phyloP scores from a whole-genome alignment of 345 rosid species.

The Syzygium grande region DNA sequence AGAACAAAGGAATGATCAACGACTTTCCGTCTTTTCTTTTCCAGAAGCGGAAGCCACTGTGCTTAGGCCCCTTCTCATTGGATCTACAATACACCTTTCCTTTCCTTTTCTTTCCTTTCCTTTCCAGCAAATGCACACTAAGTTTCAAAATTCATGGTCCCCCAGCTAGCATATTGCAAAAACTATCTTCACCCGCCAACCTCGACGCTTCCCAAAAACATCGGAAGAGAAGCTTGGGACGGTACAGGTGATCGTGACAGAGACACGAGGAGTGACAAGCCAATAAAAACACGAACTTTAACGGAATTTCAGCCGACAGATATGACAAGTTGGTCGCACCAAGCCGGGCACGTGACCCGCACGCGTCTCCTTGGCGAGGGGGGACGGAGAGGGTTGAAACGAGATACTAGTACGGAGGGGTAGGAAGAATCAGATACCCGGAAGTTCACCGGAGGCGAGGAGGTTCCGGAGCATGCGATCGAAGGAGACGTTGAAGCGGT shows the following conservation, averaged over 20 bases:
- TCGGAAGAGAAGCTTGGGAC: background rate
- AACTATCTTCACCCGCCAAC: background rate
- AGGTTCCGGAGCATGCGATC: background rate
- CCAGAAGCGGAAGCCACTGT: background rate
- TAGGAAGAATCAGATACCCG: background rate
- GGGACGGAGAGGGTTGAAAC: background rate
- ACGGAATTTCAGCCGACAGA: background rate
- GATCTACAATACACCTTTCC: background rate
- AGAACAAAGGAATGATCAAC: background rate
- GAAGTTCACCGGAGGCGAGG: background rate
- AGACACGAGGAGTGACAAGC: background rate
- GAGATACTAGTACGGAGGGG: background rate
- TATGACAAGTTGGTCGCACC: background rate
- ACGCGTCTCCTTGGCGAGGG: background rate
- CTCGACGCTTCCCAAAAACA: background rate
- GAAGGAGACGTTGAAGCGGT: background rate
- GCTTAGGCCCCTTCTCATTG: background rate
- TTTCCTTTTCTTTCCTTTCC: background rate
- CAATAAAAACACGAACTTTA: background rate
- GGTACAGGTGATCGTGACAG: background rate
- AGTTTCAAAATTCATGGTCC: background rate
- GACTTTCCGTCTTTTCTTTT: background rate
- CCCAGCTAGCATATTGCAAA: background rate
- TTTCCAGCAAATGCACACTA: background rate
- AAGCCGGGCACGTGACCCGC: background rate